These are phyloP conservation scores for Aspergillus sp. DNA, from an alignment of 2,329 filamentous ascomycete genomes.

Conservation along the genomic window DNA sequence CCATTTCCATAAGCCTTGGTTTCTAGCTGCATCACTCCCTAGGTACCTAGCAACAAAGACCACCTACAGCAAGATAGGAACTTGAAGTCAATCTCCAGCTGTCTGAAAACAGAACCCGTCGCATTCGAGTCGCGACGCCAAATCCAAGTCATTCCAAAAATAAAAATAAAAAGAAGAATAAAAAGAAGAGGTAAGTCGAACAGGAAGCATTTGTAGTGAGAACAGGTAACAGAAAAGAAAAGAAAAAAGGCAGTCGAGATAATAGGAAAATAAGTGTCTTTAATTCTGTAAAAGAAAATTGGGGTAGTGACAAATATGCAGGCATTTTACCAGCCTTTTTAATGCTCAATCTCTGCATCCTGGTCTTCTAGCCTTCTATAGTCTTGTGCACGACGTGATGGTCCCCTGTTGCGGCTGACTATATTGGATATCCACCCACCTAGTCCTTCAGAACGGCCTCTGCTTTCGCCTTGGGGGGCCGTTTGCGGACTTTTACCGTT, in stretches of 20 bases:
- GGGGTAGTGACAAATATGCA: not conserved
- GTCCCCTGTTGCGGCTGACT: slow-evolving; percentile 53
- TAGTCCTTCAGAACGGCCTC: slow-evolving; percentile 54
- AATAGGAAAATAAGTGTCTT: not conserved
- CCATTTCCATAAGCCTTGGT: too few relatives aligned
- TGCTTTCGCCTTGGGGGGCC: slow-evolving; percentile 34
- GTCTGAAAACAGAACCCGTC: too few relatives aligned
- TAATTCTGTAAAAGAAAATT: not conserved
- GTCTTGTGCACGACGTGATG: slow-evolving; percentile 39
- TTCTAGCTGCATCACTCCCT: too few relatives aligned
- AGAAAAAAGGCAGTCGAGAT: not conserved
- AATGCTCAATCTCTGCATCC: slow-evolving; percentile 40
- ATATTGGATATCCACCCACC: slow-evolving; percentile 70
- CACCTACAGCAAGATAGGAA: too few relatives aligned
- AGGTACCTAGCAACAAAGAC: too few relatives aligned
- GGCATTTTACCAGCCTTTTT: not conserved
- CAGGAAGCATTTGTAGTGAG: not conserved
- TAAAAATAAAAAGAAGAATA: not conserved
- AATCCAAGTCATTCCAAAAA: not conserved
- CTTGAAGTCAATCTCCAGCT: too few relatives aligned
- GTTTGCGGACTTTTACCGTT: slow-evolving; percentile 50
- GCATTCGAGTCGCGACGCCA: not conserved
- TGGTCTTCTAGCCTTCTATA: slow-evolving; percentile 49
- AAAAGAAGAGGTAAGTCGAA: not conserved
- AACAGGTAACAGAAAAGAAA: not conserved